phyloP scores from a whole-genome alignment of 371 early-diverging fungal genomes.

The Rhizopus delemar region DNA sequence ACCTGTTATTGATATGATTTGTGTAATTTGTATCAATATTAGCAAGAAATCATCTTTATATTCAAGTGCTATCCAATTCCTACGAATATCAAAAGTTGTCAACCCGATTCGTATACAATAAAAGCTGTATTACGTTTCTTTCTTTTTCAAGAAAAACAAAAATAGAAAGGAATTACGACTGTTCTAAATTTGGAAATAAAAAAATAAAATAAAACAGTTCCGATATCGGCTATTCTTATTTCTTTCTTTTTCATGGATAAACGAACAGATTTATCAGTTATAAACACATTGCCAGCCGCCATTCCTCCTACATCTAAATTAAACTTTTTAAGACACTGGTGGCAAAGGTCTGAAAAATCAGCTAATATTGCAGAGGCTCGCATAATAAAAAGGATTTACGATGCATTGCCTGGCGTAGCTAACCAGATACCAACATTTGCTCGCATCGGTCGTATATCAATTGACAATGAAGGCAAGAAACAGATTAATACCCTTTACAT shows the following conservation, averaged over 20 bases:
- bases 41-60: too few relatives aligned
- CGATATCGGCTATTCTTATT: not conserved
- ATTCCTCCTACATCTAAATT: slow-evolving; percentile 51
- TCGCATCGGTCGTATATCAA: slow-evolving; percentile 43
- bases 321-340: slow-evolving; percentile 52
- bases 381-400: slow-evolving; percentile 43
- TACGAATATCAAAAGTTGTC: too few relatives aligned
- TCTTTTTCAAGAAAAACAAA: too few relatives aligned
- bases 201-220: too few relatives aligned
- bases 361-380: slow-evolving; percentile 51
- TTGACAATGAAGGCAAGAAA: slow-evolving; percentile 44
- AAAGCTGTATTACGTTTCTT: too few relatives aligned
- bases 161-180: too few relatives aligned
- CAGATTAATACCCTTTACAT: slow-evolving; percentile 40
- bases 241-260: slow-evolving; percentile 2
- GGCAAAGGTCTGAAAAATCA: slow-evolving; percentile 49
- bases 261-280: slow-evolving; percentile 12
- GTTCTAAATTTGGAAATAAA: too few relatives aligned
- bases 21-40: too few relatives aligned
- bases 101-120: too few relatives aligned
- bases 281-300: slow-evolving; percentile 37
- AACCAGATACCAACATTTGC: slow-evolving; percentile 28
- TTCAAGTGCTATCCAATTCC: too few relatives aligned
- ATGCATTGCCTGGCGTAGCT: slow-evolving; percentile 32
- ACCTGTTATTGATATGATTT: too few relatives aligned